Evolutionary conservation across 371 early-diverging fungal genomes (phyloP), one percentile per base, ranked within the genome.

Genomic region (Gilbertella persicaria): DNA sequence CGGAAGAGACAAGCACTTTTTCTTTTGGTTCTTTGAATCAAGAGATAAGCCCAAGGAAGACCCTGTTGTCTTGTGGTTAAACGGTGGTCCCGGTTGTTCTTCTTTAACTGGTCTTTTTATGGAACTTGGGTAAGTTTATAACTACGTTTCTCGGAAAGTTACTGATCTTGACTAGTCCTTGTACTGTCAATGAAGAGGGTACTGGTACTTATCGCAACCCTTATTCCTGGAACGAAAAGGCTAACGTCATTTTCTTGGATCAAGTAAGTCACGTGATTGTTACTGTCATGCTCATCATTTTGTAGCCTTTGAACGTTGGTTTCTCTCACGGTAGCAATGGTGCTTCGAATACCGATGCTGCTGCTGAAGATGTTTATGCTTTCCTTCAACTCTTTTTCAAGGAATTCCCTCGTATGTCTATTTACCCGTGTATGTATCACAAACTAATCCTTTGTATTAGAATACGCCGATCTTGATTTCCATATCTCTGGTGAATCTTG

Each of bases 51-150:
- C 86, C 30, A 62, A 69, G 48, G 71, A 77, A 3, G 90, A 88
- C 47, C 90, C 91, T 5, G 56, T 91, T 14, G 61, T 89, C 7
- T 73, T 89, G 16, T 90, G 90, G 90, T 62, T 90, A 24, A 88
- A 88, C 51, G 90, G 90, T 38, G 89, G 89, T n/a, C 89, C 89
- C 4, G 90, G 91, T n/a, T 91, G 88, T 71, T 84, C 85, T 49
- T 86, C 88, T 13, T 71, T 87, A 51, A 82, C 85, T 13, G 89
- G 89, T 14, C 69, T 88, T 21, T 74, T 89, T 45, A 85, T 86
- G 80, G 90, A 90, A 69, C 79, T 88, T 12, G 88, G 88, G 77
- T 73, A 63, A 66, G 21, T 38, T 14, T 33, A n/a, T 16, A 39
- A 21, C 19, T 24, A 29, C 9, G 28, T 21, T 47, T 19, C 14